A percentile compares a stretch with the other conserved stretches of the same genome.
Evolutionary conservation across 352 stramenopile genomes (phyloP).

Genomic region (Pythium pyrilobum): DNA sequence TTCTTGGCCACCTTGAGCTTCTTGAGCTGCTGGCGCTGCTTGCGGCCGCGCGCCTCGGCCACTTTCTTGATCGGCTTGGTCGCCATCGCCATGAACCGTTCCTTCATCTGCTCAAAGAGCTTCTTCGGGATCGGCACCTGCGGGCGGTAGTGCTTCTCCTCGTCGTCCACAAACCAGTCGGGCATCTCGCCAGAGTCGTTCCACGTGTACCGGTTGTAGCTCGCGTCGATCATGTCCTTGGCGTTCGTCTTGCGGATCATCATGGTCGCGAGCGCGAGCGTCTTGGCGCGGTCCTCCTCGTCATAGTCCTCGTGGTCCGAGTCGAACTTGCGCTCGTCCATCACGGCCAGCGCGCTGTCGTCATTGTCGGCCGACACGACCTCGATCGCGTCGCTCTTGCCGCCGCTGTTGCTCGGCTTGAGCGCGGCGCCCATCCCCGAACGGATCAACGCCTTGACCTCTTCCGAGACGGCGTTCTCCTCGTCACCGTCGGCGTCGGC

Average conservation of each 20-base stretch:
- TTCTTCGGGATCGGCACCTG: conserved; percentile 96
- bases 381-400: conserved; percentile 34
- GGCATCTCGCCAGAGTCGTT: conserved; percentile 96
- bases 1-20: conserved; percentile 97
- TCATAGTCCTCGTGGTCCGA: conserved; percentile 98
- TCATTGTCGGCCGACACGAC: conserved; percentile 30
- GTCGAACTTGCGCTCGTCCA: conserved; percentile 93
- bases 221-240: conserved; percentile 97
- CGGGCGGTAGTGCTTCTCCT: conserved; percentile 96
- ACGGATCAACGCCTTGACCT: conserved; percentile 82
- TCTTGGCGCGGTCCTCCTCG: conserved; percentile 94
- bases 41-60: conserved; percentile 95
- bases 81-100: conserved; percentile 94
- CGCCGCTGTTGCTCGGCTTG: background rate
- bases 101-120: conserved; percentile 98
- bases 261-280: conserved; percentile 97
- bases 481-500: background rate
- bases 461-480: conserved; percentile 24
- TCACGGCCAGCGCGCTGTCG: conserved; percentile 39
- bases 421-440: conserved; percentile 78
- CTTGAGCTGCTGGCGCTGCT: conserved; percentile 91
- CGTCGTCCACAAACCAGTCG: conserved; percentile 97
- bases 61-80: conserved; percentile 99
- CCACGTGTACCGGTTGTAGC: conserved; percentile 99
- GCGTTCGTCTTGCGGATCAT: conserved; percentile 97